Evolutionary conservation across 2,329 filamentous ascomycete species (phyloP).

Genomic region (Pseudocercospora cruenta): DNA sequence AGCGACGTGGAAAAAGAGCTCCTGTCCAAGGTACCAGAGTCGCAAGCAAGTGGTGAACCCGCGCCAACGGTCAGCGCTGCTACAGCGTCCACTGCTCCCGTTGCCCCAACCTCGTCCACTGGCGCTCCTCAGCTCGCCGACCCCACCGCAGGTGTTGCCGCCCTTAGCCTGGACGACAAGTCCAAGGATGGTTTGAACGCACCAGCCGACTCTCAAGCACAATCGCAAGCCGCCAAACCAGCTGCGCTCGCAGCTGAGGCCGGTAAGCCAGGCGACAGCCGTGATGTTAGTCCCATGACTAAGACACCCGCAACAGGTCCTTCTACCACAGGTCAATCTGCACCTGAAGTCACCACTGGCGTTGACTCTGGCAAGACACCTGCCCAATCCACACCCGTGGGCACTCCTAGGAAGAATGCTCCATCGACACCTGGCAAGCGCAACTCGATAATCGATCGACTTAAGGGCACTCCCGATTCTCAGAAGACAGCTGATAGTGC

Average conservation of each 20-base stretch:
- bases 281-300: conserved; percentile 49
- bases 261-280: conserved; percentile 37
- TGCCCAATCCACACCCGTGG: conserved; percentile 31
- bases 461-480: conserved; percentile 46
- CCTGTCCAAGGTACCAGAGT: conserved; percentile 59
- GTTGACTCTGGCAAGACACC: conserved; percentile 40
- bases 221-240: conserved; percentile 17
- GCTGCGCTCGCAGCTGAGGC: conserved; percentile 16
- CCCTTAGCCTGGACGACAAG: conserved; percentile 34
- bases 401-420: conserved; percentile 30
- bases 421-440: conserved; percentile 37
- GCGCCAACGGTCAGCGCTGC: conserved; percentile 47
- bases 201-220: conserved; percentile 33
- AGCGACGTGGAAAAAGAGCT: conserved; percentile 74
- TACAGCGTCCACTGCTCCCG: conserved; percentile 41
- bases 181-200: conserved; percentile 41
- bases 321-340: conserved; percentile 37
- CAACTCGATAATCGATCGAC: conserved; percentile 31
- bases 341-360: conserved; percentile 48
- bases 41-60: conserved; percentile 48
- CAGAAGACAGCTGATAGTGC: conserved; percentile 36
- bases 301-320: conserved; percentile 34
- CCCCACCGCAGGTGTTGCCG: conserved; percentile 31
- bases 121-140: conserved; percentile 38
- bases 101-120: conserved; percentile 20